Base-by-base conservation (phyloP, 1,284 basidiomycete species). In the Pascua sp. region DNA sequence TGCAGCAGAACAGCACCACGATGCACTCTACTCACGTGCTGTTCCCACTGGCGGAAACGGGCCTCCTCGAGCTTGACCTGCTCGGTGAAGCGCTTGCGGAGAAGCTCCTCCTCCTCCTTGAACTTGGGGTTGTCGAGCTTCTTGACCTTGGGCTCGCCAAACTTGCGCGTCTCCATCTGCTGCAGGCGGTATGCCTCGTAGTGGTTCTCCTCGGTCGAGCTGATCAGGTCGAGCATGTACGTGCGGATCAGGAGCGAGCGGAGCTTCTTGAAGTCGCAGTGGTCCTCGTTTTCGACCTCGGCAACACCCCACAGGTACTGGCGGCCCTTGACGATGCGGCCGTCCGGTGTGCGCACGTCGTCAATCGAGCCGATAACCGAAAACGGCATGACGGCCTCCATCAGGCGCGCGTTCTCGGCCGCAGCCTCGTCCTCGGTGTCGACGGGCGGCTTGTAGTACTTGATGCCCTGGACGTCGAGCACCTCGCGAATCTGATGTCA, bases 221-320 rank as follows among this genome's bases (percentile, higher is more conserved):
- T 88, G 78, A 97, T 95, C 51, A 98, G 83, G 78, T 99, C 96
- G 56, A 98, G 82, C 96, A 99, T 98, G 83, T 98, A 91, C 8
- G 94, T 97, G 67, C 96, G 88, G 78, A 99, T 96, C 43, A 99
- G 83, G 43, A 98, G 83, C 36, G 91, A 91, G 62, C 96, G 90
- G 54, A 99, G 83, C 80, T 98, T 98, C 80, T 91, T 91, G 84
- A 99, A 98, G 79, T 98, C 96, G 76, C 96, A 99, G 81, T 99
- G 51, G 36, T 61, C 48, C 45, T 52, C 42, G 51, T 53, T 78
- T 80, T 56, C 56, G 89, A 89, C 89, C 81, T 99, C 95, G 24
- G 95, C 95, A 37, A 98, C 92, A 81, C 96, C 96, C 96, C 96
- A 99, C n/a, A 96, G 85, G 77, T 99, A 99, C 77, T 98, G 91